A percentile compares a stretch with the other conserved stretches of the same genome.
phyloP scores from a whole-genome alignment of 169 alveolate species.

The Eimeria mitis region DNA sequence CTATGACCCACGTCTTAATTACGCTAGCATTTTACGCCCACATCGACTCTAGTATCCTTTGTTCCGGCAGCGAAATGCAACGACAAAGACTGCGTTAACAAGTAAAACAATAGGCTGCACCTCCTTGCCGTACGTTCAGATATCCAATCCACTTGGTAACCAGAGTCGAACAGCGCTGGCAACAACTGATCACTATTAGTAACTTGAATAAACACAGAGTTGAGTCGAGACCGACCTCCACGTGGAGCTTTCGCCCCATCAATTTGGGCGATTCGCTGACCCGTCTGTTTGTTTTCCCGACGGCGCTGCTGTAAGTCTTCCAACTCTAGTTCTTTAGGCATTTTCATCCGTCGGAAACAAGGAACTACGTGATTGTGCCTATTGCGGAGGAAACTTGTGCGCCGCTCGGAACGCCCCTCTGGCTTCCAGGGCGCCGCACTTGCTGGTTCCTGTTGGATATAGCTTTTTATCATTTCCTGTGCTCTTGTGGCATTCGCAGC shows the following conservation, averaged over 20 bases:
- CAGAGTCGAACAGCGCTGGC: neutral
- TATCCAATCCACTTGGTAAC: neutral
- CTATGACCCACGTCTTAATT: too few relatives aligned
- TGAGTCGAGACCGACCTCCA: neutral
- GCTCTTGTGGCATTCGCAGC: neutral
- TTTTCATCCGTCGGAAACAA: neutral
- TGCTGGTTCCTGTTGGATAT: neutral
- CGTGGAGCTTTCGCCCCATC: neutral
- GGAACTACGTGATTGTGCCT: neutral
- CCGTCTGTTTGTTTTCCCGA: neutral
- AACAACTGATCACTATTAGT: neutral
- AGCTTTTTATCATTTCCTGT: neutral
- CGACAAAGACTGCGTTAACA: neutral
- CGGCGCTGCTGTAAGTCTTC: neutral
- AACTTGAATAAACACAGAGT: neutral
- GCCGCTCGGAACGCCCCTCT: neutral
- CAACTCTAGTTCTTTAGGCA: neutral
- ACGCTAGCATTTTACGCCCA: too few relatives aligned
- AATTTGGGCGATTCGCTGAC: neutral
- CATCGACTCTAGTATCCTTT: too few relatives aligned
- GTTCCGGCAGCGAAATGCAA: neutral
- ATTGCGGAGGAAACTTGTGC: neutral
- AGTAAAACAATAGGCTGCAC: neutral
- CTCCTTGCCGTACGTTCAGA: neutral
- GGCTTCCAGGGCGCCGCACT: neutral